These are phyloP conservation scores for Pleodorina starrii DNA, from an alignment of 139 green algal genomes.

Conservation along the genomic window DNA sequence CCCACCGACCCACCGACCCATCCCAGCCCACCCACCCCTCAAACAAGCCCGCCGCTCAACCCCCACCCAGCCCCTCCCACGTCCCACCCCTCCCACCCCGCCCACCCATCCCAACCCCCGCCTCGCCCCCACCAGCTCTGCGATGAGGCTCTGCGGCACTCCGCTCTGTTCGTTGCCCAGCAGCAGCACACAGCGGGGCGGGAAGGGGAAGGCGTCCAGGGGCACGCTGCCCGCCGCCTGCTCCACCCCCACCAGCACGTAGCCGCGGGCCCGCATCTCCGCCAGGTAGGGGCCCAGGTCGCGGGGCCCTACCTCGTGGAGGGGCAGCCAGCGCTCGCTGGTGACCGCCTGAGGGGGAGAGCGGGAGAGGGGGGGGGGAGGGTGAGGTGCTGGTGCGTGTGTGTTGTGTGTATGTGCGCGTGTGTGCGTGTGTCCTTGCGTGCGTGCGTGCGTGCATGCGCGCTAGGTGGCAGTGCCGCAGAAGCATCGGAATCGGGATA, in stretches of 20 bases:
- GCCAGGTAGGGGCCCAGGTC: slow-evolving; percentile 57
- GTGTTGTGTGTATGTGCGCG: no score
- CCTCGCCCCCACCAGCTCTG: slow-evolving; percentile 58
- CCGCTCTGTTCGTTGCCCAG: slow-evolving; percentile 88
- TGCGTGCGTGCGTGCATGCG: no score
- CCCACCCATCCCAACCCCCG: not conserved
- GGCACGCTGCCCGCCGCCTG: slow-evolving; percentile 81
- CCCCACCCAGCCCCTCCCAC: not conserved
- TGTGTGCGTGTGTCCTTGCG: no score
- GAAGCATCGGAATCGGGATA: no score
- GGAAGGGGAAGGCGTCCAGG: slow-evolving; percentile 71
- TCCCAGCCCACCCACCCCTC: no score
- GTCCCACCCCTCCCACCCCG: not conserved
- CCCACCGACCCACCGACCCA: no score
- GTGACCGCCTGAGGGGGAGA: slow-evolving; percentile 50
- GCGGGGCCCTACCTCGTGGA: slow-evolving; percentile 54
- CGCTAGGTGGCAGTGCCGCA: no score
- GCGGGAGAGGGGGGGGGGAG: no score
- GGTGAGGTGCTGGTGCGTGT: not conserved
- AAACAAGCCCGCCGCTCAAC: not conserved
- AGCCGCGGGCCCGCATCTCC: slow-evolving; percentile 65
- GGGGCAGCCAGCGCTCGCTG: slow-evolving; percentile 60
- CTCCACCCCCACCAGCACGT: slow-evolving; percentile 83
- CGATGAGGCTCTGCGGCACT: slow-evolving; percentile 69
- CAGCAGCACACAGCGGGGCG: slow-evolving; percentile 75